These are phyloP conservation scores for Claviceps fusiformis DNA, from an alignment of 2,329 filamentous ascomycete genomes.

Conservation along the genomic window DNA sequence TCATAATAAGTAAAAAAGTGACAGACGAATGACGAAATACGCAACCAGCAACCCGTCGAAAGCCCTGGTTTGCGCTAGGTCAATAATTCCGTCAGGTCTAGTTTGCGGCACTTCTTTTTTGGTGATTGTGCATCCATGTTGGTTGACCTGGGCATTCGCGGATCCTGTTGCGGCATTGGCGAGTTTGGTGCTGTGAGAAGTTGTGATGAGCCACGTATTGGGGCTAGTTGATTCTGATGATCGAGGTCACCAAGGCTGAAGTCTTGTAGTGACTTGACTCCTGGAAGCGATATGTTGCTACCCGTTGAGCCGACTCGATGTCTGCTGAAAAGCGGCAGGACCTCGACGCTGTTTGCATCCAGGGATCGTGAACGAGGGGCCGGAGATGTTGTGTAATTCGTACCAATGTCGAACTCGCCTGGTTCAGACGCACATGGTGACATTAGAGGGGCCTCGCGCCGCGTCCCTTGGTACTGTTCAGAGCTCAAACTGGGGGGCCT, in stretches of 20 bases:
- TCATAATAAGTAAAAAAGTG: not conserved
- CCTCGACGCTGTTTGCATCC: not conserved
- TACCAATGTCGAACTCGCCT: conserved; percentile 54
- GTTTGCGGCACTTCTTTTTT: not conserved
- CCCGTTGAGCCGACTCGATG: not conserved
- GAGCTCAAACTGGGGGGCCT: not conserved
- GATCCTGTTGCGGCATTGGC: not conserved
- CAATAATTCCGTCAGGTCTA: not conserved
- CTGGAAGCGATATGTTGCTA: not conserved
- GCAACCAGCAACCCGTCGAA: not conserved
- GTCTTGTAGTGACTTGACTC: not conserved
- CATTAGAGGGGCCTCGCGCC: conserved; percentile 21
- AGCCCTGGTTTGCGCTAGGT: not conserved
- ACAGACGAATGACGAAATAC: not conserved
- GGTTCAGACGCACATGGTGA: conserved; percentile 27
- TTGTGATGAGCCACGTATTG: not conserved
- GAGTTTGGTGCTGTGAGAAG: conserved; percentile 1
- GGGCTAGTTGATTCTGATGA: not conserved
- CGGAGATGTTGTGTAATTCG: conserved; percentile 49
- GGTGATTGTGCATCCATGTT: not conserved
- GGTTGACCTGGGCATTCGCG: not conserved
- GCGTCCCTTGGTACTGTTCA: conserved; percentile 1
- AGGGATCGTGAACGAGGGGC: conserved; percentile 12
- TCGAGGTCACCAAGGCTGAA: no score
- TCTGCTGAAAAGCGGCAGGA: not conserved